Evolutionary conservation across 2,329 filamentous ascomycete genomes (phyloP).

Genomic region (Sclerotinia sclerotiorum): DNA sequence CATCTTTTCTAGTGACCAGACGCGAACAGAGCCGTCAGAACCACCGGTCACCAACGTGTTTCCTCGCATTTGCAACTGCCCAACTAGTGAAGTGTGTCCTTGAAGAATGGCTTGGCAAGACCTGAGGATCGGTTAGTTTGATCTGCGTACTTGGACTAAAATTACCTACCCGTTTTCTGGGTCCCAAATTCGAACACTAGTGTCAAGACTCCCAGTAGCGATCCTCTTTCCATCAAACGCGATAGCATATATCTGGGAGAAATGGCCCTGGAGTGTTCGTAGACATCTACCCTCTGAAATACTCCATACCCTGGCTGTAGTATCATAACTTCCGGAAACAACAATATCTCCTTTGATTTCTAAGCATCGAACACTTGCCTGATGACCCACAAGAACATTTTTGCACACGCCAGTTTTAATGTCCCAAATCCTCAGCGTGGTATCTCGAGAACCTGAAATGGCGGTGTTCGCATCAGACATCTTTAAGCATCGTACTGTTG

Average conservation of each 20-base stretch:
- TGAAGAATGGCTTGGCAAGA: slow-evolving; percentile 80
- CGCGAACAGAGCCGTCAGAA: slow-evolving; percentile 90
- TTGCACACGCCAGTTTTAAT: slow-evolving; percentile 82
- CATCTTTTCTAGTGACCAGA: slow-evolving; percentile 92
- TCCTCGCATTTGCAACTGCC: slow-evolving; percentile 92
- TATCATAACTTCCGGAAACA: slow-evolving; percentile 98
- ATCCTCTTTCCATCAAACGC: slow-evolving; percentile 93
- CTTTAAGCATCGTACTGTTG: slow-evolving; percentile 93
- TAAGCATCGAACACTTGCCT: slow-evolving; percentile 90
- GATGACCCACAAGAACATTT: slow-evolving; percentile 90
- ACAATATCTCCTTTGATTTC: slow-evolving; percentile 96
- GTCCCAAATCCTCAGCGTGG: slow-evolving; percentile 93
- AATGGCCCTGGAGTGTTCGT: slow-evolving; percentile 87
- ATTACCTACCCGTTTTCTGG: slow-evolving; percentile 72
- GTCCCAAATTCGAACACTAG: slow-evolving; percentile 96
- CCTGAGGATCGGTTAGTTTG: slow-evolving; percentile 40
- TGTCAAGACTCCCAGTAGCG: slow-evolving; percentile 93
- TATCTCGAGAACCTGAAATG: slow-evolving; percentile 94
- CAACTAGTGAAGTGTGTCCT: slow-evolving; percentile 94
- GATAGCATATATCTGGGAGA: slow-evolving; percentile 98
- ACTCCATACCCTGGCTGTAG: slow-evolving; percentile 95
- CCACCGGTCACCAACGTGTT: slow-evolving; percentile 95
- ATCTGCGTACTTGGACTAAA: slow-evolving; percentile 28
- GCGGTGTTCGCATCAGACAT: slow-evolving; percentile 95
- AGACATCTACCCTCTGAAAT: slow-evolving; percentile 93